Base-by-base conservation (phyloP, 495 filamentous ascomycete species). In the Talaromyces proteolyticus region DNA sequence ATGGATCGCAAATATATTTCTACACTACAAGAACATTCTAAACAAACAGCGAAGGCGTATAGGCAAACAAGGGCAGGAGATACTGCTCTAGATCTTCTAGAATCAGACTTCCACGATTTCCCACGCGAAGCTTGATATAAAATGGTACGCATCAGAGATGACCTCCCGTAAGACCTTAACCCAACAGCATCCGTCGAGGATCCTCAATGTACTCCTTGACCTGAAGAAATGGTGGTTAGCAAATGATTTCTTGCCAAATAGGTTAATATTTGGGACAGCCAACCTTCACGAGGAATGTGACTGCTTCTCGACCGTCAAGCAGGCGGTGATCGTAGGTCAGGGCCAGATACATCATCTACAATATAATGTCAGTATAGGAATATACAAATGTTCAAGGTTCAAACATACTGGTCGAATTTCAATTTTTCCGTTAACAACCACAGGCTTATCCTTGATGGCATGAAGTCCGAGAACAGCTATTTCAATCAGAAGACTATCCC, bases 151-250 rank as follows among this genome's bases (percentile, higher is more conserved):
- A 34, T 7, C 7, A 7, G 6, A 14, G 14, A 6, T 36, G 29
- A 36, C 7, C 29, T 6, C 29, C 29, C 29, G 6, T 7, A 6
- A 36, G 29, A 6, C 6, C 53, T 64, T 68, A 80, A 29, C 72
- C 77, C 24, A 96, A 68, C 10, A 98, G 77, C 93, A 98, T 96
- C 57, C 85, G 85, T 34, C 89, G 74, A 7, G 93, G 93, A 63
- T 98, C 94, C 72, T 98, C 93, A 59, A 98, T 97, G 67, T 91
- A 97, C 64, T 97, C 88, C 78, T 96, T 95, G 61, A 96, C 66
- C 75, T 80, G 39, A 6, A 42, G 38, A 55, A 37, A 22, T 42
- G 49, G 47, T 63, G 44, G 25, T 43, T 22, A 25, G 18, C 11
- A 22, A 12, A 11, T 11, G 4, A 20, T 39, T 39, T 8, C 43